These are phyloP conservation scores for Flammula alnicola DNA, from an alignment of 1,284 basidiomycete genomes.

Conservation along the genomic window DNA sequence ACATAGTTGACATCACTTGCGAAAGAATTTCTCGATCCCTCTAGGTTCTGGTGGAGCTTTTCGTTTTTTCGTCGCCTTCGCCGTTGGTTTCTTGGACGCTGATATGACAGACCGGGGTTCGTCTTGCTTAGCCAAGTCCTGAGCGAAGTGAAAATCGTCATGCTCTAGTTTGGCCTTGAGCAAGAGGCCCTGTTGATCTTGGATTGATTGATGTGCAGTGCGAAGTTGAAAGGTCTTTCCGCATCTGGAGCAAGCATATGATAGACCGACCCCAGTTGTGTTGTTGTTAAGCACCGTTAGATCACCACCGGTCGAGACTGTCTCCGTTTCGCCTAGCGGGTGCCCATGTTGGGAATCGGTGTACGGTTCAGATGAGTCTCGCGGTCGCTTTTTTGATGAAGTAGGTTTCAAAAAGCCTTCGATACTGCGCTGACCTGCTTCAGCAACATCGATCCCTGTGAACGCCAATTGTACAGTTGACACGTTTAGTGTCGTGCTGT, in stretches of 20 bases:
- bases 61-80: conserved; percentile 47
- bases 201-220: conserved; percentile 23
- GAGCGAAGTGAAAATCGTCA: conserved; percentile 86
- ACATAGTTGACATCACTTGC: conserved; percentile 28
- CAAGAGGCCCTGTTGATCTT: conserved; percentile 36
- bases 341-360: conserved; percentile 12
- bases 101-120: conserved; percentile 14
- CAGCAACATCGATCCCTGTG: conserved; percentile 79
- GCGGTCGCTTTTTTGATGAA: conserved; percentile 35
- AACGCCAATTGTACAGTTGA: conserved; percentile 82
- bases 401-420: conserved; percentile 76
- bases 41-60: conserved; percentile 38
- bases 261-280: conserved; percentile 22
- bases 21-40: conserved; percentile 83
- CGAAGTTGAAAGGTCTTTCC: conserved; percentile 46
- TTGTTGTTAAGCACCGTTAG: conserved; percentile 16
- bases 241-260: conserved; percentile 61
- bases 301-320: conserved; percentile 3
- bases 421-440: conserved; percentile 85
- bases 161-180: conserved; percentile 70
- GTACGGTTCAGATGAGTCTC: conserved; percentile 30
- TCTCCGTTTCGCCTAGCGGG: too few species aligned
- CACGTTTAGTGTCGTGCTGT: conserved; percentile 63
- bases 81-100: conserved; percentile 24
- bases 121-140: conserved; percentile 59